Evolutionary conservation across 2,329 filamentous ascomycete species (phyloP).

Genomic region (Tolypocladium tundrense): DNA sequence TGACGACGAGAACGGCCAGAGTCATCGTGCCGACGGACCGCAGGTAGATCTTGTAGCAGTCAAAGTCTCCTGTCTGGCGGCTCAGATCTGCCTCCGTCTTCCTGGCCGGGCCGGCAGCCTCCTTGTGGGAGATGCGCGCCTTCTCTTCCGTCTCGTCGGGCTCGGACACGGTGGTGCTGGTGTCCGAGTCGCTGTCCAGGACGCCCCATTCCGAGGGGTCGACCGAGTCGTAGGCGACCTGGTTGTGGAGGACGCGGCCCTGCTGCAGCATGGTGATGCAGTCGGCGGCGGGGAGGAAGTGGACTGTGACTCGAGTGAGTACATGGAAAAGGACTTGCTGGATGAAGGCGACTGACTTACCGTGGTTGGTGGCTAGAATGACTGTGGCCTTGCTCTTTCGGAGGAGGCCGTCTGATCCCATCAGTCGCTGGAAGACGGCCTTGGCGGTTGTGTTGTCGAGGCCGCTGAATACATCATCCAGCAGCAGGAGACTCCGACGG

Average conservation of each 20-base stretch:
- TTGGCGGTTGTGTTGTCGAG: constrained; percentile 33
- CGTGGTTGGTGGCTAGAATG: constrained; percentile 28
- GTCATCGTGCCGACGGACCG: not conserved
- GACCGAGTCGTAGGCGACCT: constrained; percentile 11
- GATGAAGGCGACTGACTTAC: not conserved
- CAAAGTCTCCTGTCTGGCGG: not conserved
- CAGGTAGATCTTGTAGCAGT: not conserved
- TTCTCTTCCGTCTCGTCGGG: not conserved
- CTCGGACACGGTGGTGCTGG: not conserved
- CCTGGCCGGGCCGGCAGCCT: not conserved
- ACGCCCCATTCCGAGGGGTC: not conserved
- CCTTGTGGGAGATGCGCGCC: not conserved
- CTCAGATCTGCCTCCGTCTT: not conserved
- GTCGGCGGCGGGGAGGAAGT: constrained; percentile 13
- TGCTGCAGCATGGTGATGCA: constrained; percentile 14
- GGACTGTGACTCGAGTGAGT: not conserved
- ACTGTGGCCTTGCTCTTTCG: constrained; percentile 25
- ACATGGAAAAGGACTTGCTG: not conserved
- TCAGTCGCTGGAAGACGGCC: constrained; percentile 28
- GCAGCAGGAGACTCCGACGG: constrained; percentile 23
- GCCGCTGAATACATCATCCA: constrained; percentile 37
- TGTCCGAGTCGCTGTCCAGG: not conserved
- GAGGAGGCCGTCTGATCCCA: constrained; percentile 30
- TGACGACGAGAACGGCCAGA: not conserved
- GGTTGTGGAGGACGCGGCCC: constrained; percentile 11